Conservation (phyloP, 208 protist species). For the Dictyostelium gargantuum region DNA sequence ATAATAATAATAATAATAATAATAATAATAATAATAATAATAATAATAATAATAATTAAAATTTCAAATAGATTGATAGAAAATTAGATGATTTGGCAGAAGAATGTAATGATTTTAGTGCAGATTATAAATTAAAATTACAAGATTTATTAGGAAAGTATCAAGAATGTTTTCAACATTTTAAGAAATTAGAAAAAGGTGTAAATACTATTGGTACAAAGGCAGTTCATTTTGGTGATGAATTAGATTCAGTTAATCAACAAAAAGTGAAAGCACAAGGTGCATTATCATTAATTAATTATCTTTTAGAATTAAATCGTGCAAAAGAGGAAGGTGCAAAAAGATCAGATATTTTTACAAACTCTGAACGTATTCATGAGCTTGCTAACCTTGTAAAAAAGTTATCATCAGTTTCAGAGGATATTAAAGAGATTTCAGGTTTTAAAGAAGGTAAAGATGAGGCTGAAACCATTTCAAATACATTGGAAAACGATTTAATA, state of each 20-base stretch:
- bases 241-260: constrained; percentile 38
- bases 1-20: no score
- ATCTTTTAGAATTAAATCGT: constrained; percentile 33
- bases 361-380: constrained; percentile 26
- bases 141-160: neutral
- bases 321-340: neutral
- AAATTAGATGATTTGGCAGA: constrained; percentile 8
- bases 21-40: no score
- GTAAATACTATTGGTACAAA: constrained; percentile 48
- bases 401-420: constrained; percentile 21
- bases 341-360: constrained; percentile 62
- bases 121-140: constrained; percentile 26
- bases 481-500: constrained; percentile 42
- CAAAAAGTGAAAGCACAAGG: constrained; percentile 46
- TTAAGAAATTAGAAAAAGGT: constrained; percentile 33
- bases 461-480: neutral
- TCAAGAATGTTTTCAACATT: constrained; percentile 56
- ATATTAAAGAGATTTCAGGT: constrained; percentile 44
- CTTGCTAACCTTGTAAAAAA: constrained; percentile 34
- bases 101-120: constrained; percentile 16
- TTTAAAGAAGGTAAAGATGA: constrained; percentile 19
- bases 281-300: constrained; percentile 44
- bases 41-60: no score
- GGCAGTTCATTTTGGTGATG: constrained; percentile 60
- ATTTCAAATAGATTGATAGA: neutral